These are phyloP conservation scores for Flaveria trinervia DNA, from an alignment of 129 eudicot genomes.

Conservation along the genomic window DNA sequence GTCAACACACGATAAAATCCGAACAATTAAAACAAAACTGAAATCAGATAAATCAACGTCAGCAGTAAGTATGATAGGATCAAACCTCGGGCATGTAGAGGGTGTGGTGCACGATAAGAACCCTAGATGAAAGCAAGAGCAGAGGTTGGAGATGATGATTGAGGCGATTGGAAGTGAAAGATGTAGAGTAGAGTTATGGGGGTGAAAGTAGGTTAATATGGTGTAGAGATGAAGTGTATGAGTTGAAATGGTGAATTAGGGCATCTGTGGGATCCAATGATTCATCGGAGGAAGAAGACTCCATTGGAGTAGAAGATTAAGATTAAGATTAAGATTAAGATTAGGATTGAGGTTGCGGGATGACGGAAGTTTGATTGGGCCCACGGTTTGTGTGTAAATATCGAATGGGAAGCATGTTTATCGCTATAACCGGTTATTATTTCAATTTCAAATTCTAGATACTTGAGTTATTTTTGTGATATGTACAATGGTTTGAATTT, in stretches of 20 bases:
- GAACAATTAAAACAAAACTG: conserved; percentile 3
- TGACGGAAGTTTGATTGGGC: conserved; percentile 33
- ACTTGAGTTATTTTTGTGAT: too few relatives aligned
- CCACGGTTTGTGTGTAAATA: conserved; percentile 26
- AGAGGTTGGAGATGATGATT: background rate
- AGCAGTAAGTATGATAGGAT: background rate
- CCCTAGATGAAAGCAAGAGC: conserved; percentile 22
- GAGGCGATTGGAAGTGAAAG: background rate
- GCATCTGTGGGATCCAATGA: conserved; percentile 35
- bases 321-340: conserved; percentile 2
- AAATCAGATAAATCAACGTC: conserved; percentile 15
- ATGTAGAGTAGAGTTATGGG: background rate
- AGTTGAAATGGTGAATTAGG: conserved; percentile 13
- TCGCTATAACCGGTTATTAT: background rate
- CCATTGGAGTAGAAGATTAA: conserved; percentile 18
- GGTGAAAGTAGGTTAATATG: background rate
- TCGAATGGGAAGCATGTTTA: conserved; percentile 4
- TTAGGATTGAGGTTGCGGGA: conserved; percentile 8
- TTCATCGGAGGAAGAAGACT: conserved; percentile 35
- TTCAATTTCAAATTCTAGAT: background rate
- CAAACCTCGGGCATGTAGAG: conserved; percentile 23
- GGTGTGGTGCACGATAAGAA: conserved; percentile 15
- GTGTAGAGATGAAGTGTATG: background rate
- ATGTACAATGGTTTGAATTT: too few relatives aligned
- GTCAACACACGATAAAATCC: background rate